phyloP scores from a whole-genome alignment of 73 alveolate species.

The Paramecium octaurelia region DNA sequence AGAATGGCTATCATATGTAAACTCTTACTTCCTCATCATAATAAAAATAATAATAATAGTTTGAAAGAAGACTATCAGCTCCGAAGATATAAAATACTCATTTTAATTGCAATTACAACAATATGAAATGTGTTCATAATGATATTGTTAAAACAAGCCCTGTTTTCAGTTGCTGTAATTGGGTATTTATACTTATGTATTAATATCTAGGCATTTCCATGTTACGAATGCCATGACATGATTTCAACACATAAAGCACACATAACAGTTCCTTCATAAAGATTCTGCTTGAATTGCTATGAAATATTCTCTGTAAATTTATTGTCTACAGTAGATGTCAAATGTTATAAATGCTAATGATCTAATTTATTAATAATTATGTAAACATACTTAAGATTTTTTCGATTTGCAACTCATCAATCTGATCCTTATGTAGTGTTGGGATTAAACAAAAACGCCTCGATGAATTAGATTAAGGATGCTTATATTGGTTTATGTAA shows the following conservation, averaged over 20 bases:
- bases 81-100: neutral
- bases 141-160: neutral
- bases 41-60: neutral
- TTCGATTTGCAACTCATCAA: neutral
- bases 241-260: slow-evolving; percentile 10
- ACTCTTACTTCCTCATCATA: neutral
- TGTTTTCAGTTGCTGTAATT: slow-evolving; percentile 9
- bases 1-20: neutral
- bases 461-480: neutral
- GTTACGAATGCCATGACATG: slow-evolving; percentile 41
- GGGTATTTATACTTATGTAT: neutral
- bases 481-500: neutral
- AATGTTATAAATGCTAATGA: slow-evolving; percentile 10
- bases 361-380: neutral
- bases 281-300: neutral
- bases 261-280: neutral
- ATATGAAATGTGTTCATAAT: neutral
- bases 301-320: slow-evolving; percentile 1
- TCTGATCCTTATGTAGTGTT: neutral
- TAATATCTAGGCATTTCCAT: neutral
- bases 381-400: neutral
- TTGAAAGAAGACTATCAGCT: neutral
- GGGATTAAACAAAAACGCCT: neutral
- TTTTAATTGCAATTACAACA: neutral
- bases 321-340: slow-evolving; percentile 22